Evolutionary conservation across 2,329 filamentous ascomycete species (phyloP).

Genomic region (Tolypocladium paradoxum): DNA sequence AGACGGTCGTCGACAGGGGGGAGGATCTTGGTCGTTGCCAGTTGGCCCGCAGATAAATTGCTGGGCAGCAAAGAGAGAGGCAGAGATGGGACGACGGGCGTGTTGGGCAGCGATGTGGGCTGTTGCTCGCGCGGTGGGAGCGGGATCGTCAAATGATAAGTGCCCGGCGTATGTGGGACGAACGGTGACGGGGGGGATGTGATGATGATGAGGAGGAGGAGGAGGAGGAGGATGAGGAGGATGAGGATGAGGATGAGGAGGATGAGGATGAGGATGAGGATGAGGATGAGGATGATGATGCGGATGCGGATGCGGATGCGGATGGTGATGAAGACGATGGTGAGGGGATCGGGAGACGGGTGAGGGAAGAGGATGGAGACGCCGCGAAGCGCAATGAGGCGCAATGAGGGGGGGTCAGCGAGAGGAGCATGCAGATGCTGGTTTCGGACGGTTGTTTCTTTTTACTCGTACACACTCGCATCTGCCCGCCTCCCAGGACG

Average conservation of each 20-base stretch:
- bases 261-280: background rate
- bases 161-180: background rate
- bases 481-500: background rate
- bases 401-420: background rate
- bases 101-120: background rate
- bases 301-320: background rate
- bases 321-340: background rate
- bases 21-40: background rate
- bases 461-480: background rate
- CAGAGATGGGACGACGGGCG: background rate
- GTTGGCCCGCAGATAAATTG: background rate
- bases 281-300: no score
- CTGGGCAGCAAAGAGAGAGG: background rate
- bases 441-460: background rate
- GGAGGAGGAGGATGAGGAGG: background rate
- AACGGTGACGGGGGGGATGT: background rate
- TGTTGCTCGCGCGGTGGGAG: background rate
- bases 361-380: background rate
- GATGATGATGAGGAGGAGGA: background rate
- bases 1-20: background rate
- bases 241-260: background rate
- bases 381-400: background rate
- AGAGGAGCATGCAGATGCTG: background rate
- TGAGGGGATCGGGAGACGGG: background rate
- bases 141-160: background rate